Base-by-base conservation (phyloP, 768 basidiomycete genomes). In the Strobilomyces dryophilus region DNA sequence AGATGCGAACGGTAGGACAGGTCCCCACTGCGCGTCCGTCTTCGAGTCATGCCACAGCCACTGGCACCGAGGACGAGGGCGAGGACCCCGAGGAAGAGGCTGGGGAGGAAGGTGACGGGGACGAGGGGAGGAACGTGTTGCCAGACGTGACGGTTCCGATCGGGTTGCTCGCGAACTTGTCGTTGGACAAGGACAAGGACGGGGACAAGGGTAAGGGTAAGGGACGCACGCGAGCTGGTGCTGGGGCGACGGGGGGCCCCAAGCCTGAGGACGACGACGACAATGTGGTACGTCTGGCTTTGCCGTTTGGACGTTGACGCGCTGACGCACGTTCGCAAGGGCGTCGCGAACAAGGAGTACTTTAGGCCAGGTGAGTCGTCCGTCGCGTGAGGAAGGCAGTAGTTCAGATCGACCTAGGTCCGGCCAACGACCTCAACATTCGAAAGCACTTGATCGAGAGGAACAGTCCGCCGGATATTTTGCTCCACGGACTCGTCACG, bases 401-500 rank as follows among this genome's bases (percentile, higher is more conserved):
- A 17, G 20, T 29, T 15, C 24, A 24, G 10, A 9, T 11, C 9
- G 17, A 32, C 21, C 52, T 24, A 40, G 20, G 40, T 9, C 88
- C 89, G 18, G 84, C 88, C 0, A 84, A 80, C 45, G 80, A 91
- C 63, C 79, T 91, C 40, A 76, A 71, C 17, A 82, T 86, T 47
- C 79, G 89, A 9, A 85, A 85, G 51, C 75, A 77, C 26, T 67
- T 90, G 61, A 89, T 91, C 43, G 88, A 90, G 61, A 83, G 80
- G 53, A 85, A 89, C 57, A 86, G 80, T 58, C 85, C 88, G 1
- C 90, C 90, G 0, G 89, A 91, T 60, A 90, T 93, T 51, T 64
- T 92, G 39, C 79, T 89, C 2, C 89, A 91, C 59, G 87, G 87
- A 10, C 71, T 93, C 20, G 87, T 93, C 34, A 83, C 82, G 1